Evolutionary conservation across 164 flowering plant genomes (phyloP), one percentile per base, ranked within the genome.

Genomic region (Cinnamomum micranthum): DNA sequence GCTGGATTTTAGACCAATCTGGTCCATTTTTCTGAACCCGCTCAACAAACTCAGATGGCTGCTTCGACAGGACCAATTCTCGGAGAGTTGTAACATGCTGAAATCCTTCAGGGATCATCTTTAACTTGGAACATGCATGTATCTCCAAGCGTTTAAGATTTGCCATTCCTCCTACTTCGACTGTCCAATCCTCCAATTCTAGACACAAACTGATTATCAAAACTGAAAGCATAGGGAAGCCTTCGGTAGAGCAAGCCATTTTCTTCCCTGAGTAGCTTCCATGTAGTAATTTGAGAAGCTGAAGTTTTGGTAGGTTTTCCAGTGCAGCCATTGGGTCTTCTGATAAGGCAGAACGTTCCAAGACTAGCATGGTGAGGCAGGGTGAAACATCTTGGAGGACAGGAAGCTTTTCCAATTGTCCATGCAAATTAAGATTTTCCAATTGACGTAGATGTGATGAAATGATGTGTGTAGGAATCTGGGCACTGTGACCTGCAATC

Each of bases 321-420:
- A 70, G 41, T 17, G 2, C 50, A 47, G 14, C n/a, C 27, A 70
- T 14, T 51, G 33, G 59, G 28, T 50, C 72, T 47, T 50, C 27
- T 20, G 4, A 24, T 24, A 24, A 24, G 25, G 25, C 25, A 24
- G 25, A 24, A 24, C 25, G 25, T 24, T 24, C 14, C 24, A 55
- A 71, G 51, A 51, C 31, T 9, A 71, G 23, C 2, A 15, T 25
- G 28, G 35, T 51, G n/a, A 71, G 64, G 28, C 52, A 4, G 13
- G 31, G 27, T 27, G 50, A 41, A 58, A 58, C 4, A 25, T 27
- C 73, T 5, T 23, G 20, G 22, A 23, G 50, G 6, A 15, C 1
- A 2, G 73, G 63, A n/a, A 71, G n/a, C 73, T 25, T 71, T 41
- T 25, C 33, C 22, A 71, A 71, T 28, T 2, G 14, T 24, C 64